Base-by-base conservation (phyloP, 306 rosid genomes). In the Casuarina glauca region DNA sequence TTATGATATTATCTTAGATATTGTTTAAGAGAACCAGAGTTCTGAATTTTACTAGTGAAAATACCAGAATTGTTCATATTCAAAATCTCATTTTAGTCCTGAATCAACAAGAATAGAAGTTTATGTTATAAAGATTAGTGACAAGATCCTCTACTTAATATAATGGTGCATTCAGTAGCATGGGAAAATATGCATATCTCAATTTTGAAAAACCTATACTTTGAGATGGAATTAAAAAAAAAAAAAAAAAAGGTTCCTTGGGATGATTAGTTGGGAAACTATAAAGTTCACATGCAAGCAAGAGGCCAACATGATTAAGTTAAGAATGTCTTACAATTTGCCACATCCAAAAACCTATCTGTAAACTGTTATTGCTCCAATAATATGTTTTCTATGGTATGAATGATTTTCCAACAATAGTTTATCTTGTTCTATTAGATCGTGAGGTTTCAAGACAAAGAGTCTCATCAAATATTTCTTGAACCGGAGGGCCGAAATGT, bases 401-500 rank as follows among this genome's bases (percentile, higher is more conserved):
- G 48, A 51, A 58, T 60, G 51, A 54, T 77, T 67, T 63, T 46
- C 72, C 79, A 44, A 79, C 54, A 26, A 49, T 7, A 44, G 32
- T 78, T 78, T 78, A 42, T 72, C 64, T 36, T 78, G 67, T 20
- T 64, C 52, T 19, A 42, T 78, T 84, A 94, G 98, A 92, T 92
- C 78, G 97, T 94, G 54, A 87, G 97, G 77, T 94, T 94, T 76
- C 82, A 90, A 85, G 98, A 94, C 79, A 94, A 90, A 69, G 98
- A 94, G 80, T 94, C 98, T 12, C 98, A 94, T 87, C 97, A 92
- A 80, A 84, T 94, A 72, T 94, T 94, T 89, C 98, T 94, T 88
- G 98, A 94, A 84, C 98, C 98, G 5, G 98, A 94, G 90, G 98
- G 97, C 70, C 90, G 98, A 43, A 75, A 78, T 81, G 97, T 94